Conservation (phyloP, 805 yeast genomes). For the Candida nanaspora region DNA sequence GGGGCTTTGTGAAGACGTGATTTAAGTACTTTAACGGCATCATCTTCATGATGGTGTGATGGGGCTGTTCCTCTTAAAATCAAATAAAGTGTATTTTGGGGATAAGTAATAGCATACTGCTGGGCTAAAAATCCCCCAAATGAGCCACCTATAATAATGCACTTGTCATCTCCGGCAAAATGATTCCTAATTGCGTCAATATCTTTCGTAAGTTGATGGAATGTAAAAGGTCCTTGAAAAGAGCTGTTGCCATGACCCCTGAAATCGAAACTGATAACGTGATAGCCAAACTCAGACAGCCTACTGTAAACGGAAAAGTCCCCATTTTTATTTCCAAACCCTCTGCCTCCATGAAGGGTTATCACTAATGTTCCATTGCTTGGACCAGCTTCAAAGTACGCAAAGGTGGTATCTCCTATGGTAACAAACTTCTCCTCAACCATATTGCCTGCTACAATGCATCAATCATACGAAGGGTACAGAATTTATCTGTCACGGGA, state of each 20-base stretch:
- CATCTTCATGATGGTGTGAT: constrained; percentile 16
- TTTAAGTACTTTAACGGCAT: constrained; percentile 10
- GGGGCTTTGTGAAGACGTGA: constrained; percentile 9
- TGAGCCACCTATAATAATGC: constrained; percentile 17
- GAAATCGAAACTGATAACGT: constrained; percentile 17
- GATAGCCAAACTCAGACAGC: constrained; percentile 13
- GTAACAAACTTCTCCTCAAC: constrained; percentile 2
- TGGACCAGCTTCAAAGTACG: constrained; percentile 11
- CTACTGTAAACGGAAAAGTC: constrained; percentile 15
- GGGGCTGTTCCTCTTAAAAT: constrained; percentile 19
- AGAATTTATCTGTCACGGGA: too few species aligned
- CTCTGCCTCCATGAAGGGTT: constrained; percentile 20
- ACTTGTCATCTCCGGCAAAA: constrained; percentile 7
- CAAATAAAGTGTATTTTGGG: constrained; percentile 8
- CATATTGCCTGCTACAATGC: neutral
- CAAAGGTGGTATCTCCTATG: constrained; percentile 11
- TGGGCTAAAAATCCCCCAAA: constrained; percentile 21
- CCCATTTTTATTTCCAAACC: constrained; percentile 14
- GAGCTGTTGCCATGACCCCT: constrained; percentile 18
- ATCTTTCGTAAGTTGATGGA: constrained; percentile 16
- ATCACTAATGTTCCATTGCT: constrained; percentile 11
- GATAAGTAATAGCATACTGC: constrained; percentile 18
- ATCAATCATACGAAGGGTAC: too few species aligned
- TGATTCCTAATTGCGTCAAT: constrained; percentile 12
- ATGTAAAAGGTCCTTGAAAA: constrained; percentile 15